phyloP scores from a whole-genome alignment of 148 eudicot genomes.

The Limonium bicolor region DNA sequence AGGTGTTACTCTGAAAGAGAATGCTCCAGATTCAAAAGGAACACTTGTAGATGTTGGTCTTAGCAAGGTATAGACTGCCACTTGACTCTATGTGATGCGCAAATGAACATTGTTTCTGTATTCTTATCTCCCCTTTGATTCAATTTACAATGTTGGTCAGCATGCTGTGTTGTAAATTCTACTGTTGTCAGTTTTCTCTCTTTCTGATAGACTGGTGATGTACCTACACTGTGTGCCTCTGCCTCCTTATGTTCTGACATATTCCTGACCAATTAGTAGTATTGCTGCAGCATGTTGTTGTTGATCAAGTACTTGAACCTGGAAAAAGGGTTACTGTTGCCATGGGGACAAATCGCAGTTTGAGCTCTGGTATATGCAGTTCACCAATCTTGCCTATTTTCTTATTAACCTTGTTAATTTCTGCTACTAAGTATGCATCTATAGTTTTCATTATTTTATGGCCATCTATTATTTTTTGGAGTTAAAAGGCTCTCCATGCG shows the following conservation, averaged over 20 bases:
- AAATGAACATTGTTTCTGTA: no score
- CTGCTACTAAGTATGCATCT: no score
- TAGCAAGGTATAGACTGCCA: constrained; percentile 70
- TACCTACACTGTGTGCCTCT: background rate
- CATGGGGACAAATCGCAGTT: constrained; percentile 69
- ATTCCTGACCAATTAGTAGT: background rate
- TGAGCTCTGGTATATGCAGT: constrained; percentile 56
- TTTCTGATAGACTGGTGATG: no score
- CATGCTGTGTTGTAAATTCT: background rate
- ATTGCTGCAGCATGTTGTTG: constrained; percentile 59
- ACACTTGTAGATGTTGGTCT: constrained; percentile 93
- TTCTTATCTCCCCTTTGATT: no score
- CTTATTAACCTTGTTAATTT: background rate
- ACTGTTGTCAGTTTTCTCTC: background rate
- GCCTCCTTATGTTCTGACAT: background rate
- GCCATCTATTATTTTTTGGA: no score
- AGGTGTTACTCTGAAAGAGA: constrained; percentile 67
- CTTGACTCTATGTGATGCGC: no score
- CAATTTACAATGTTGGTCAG: no score
- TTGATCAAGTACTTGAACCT: constrained; percentile 70
- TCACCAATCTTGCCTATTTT: background rate
- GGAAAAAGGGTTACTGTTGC: constrained; percentile 75
- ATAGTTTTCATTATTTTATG: no score
- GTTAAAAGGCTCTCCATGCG: no score
- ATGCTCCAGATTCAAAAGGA: constrained; percentile 31